Evolutionary conservation across 345 rosid genomes (phyloP).

Genomic region (Pseudoturritis turrita): DNA sequence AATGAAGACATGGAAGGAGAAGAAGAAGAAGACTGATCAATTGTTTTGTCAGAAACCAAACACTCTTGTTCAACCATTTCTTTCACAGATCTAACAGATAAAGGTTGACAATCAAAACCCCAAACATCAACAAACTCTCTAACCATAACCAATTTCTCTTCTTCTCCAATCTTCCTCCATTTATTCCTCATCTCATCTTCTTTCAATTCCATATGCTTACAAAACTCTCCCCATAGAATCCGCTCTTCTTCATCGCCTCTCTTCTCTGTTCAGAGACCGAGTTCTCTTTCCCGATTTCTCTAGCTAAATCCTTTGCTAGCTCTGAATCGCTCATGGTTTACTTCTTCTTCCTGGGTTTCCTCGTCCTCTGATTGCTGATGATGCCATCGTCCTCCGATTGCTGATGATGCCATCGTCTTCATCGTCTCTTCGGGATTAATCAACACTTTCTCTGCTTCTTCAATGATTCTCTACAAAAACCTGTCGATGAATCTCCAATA

Average conservation of each 20-base stretch:
- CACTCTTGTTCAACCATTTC: slow-evolving; percentile 71
- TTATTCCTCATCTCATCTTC: slow-evolving; percentile 46
- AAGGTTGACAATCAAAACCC: slow-evolving; percentile 60
- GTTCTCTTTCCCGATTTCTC: slow-evolving; percentile 50
- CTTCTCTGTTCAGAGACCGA: slow-evolving; percentile 43
- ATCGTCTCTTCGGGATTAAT: too few species aligned
- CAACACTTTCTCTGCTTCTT: too few species aligned
- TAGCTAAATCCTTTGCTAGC: slow-evolving; percentile 56
- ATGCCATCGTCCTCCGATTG: slow-evolving; percentile 20
- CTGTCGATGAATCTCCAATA: too few species aligned
- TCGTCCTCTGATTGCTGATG: slow-evolving; percentile 6
- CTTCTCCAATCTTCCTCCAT: slow-evolving; percentile 57
- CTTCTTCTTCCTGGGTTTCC: slow-evolving; percentile 17
- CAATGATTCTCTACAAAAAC: too few species aligned
- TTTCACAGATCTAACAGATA: slow-evolving; percentile 60
- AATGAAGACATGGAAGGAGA: slow-evolving; percentile 9
- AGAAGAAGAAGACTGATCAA: slow-evolving; percentile 3
- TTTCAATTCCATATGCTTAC: slow-evolving; percentile 37
- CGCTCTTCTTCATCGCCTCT: slow-evolving; percentile 76
- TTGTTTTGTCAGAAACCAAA: slow-evolving; percentile 32
- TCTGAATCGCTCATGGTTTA: slow-evolving; percentile 33
- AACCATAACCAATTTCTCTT: slow-evolving; percentile 51
- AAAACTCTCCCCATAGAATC: slow-evolving; percentile 60
- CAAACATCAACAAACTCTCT: slow-evolving; percentile 53
- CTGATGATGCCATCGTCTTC: too few species aligned